Base-by-base conservation (phyloP, 257 asterid species). In the Capsicum pubescens region DNA sequence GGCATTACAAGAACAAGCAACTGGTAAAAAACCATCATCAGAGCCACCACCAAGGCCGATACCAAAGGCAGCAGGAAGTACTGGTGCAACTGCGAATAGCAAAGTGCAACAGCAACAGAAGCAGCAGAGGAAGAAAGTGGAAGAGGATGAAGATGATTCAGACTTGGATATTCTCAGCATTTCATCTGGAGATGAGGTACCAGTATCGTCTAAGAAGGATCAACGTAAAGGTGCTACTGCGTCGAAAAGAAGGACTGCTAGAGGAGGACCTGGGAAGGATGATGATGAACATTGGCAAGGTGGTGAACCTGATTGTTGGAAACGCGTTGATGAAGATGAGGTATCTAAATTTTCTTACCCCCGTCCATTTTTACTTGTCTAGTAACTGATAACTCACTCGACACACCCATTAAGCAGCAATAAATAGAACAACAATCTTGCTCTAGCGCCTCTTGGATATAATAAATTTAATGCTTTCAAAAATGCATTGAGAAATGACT, bases 141-240 rank as follows among this genome's bases (percentile, higher is more conserved):
- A 93, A 17, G 97, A 94, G 58, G 98, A 94, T 78, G 81, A 76
- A 21, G 98, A 96, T 32, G 99, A 96, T 87, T 96, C 99, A 66
- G 99, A 96, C 85, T 97, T 96, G 36, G 99, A 96, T 89, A 83
- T 96, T 97, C 92, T 96, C 85, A 96, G 99, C 90, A 96, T 94
- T 86, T 96, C 99, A 5, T 96, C 99, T 1, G 98, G 99, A 2
- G 99, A 96, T 72, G 99, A 96, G 91, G 98, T 39, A 93, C 76
- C 36, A 67, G 10, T 39, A 9, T 54, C 84, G 0, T 66, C 85
- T n/a, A 87, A 86, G 84, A 98, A 83, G 83, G 98, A 92, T 81
- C 91, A 92, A 80, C 91, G 89, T 69, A 76, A 52, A 3, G 48
- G 26, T 13, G 48, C 58, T 13, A 26, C 58, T 0, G 8, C 48